Conservation (phyloP, 2,329 filamentous ascomycete genomes). For the Diatrype stigma region DNA sequence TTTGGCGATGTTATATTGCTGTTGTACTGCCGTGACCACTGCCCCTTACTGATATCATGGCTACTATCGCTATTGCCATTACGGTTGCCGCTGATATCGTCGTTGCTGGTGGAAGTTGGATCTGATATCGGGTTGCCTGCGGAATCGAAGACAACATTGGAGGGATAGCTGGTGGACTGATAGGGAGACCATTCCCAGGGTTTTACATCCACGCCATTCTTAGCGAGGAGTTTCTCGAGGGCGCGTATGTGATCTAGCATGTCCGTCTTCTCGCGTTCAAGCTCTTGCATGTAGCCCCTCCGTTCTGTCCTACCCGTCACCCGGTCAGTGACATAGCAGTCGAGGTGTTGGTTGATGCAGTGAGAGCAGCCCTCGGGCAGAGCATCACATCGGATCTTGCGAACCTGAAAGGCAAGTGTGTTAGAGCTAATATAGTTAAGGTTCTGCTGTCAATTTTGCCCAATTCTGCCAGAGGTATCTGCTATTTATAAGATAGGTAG, state of each 20-base stretch:
- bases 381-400: conserved; percentile 85
- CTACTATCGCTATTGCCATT: background rate
- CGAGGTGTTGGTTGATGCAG: conserved; percentile 69
- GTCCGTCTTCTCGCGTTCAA: conserved; percentile 68
- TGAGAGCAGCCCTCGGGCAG: conserved; percentile 77
- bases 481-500: background rate
- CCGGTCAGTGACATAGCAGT: conserved; percentile 82
- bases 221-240: conserved; percentile 61
- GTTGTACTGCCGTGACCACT: conserved; percentile 31
- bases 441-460: too few relatives aligned
- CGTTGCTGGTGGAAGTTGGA: conserved; percentile 7
- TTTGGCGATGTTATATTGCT: too few relatives aligned
- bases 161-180: conserved; percentile 19
- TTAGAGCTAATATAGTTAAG: background rate
- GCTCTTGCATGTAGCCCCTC: conserved; percentile 71
- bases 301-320: conserved; percentile 78
- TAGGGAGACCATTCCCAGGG: conserved; percentile 39
- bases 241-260: conserved; percentile 64
- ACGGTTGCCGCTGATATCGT: background rate
- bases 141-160: conserved; percentile 23
- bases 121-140: conserved; percentile 24
- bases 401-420: conserved; percentile 42
- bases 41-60: conserved; percentile 20
- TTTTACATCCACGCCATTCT: conserved; percentile 57
- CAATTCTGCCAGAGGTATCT: too few relatives aligned